Percentiles rank a stretch among this genome's conserved stretches.
Conservation (phyloP, 352 stramenopile species). For the Phytophthora pini region DNA sequence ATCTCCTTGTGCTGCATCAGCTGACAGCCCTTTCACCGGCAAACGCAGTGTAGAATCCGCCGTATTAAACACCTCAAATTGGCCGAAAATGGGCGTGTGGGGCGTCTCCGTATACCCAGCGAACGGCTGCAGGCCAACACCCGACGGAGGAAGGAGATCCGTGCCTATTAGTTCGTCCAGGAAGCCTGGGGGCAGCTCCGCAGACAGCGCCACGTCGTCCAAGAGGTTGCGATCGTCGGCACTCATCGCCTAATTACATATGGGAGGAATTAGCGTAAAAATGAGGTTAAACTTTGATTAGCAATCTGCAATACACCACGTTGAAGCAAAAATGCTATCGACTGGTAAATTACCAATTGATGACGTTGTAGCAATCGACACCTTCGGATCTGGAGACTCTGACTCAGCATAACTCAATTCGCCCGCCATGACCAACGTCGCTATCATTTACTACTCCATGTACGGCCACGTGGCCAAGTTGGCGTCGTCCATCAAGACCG, state of each 20-base stretch:
- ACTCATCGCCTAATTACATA: not conserved
- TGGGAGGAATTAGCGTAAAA: constrained; percentile 1
- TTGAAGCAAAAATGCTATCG: constrained; percentile 6
- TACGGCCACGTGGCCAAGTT: constrained; percentile 85
- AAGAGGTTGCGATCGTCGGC: constrained; percentile 18
- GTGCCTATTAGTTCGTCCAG: constrained; percentile 41
- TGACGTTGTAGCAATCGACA: no score
- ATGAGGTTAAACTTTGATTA: not conserved
- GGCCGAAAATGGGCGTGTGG: constrained; percentile 6
- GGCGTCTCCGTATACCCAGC: constrained; percentile 1
- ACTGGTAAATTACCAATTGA: not conserved
- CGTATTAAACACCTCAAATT: constrained; percentile 4
- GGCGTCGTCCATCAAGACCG: constrained; percentile 67
- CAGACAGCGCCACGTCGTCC: constrained; percentile 21
- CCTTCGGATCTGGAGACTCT: no score
- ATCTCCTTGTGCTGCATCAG: not conserved
- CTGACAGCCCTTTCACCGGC: not conserved
- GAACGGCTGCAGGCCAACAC: not conserved
- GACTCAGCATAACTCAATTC: constrained; percentile 10
- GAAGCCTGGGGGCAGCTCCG: constrained; percentile 31
- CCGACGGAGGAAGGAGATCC: not conserved
- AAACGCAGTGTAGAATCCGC: not conserved
- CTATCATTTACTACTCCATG: constrained; percentile 84
- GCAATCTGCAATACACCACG: not conserved
- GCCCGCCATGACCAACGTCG: constrained; percentile 59